phyloP scores from a whole-genome alignment of 345 rosid species.

The Camelina laxa region DNA sequence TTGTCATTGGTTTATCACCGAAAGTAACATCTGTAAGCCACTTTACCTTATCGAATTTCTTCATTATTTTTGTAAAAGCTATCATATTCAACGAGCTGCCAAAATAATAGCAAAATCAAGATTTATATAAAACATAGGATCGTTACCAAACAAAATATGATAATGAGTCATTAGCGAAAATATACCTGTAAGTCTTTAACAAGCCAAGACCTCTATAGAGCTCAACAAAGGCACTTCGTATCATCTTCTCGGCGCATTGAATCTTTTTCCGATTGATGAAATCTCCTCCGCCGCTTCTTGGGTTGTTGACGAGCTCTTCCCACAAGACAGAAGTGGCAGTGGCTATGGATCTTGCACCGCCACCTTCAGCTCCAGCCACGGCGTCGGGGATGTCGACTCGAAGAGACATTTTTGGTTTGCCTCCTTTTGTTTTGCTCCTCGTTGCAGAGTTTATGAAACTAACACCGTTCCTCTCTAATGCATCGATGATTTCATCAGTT shows the following conservation, averaged over 20 bases:
- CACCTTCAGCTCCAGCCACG: slow-evolving; percentile 48
- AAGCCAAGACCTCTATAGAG: slow-evolving; percentile 83
- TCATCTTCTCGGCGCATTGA: slow-evolving; percentile 87
- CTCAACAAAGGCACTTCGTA: slow-evolving; percentile 86
- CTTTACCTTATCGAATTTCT: slow-evolving; percentile 94
- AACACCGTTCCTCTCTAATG: slow-evolving; percentile 77
- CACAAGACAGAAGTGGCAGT: slow-evolving; percentile 73
- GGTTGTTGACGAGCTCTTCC: slow-evolving; percentile 90
- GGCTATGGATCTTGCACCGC: slow-evolving; percentile 60
- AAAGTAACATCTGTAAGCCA: background rate
- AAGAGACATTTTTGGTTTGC: slow-evolving; percentile 77
- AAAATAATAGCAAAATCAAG: slow-evolving; percentile 7
- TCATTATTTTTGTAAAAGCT: slow-evolving; percentile 87
- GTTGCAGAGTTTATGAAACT: slow-evolving; percentile 68
- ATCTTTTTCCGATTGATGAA: slow-evolving; percentile 73
- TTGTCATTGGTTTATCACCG: slow-evolving; percentile 2
- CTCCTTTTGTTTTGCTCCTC: slow-evolving; percentile 67
- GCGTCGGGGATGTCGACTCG: slow-evolving; percentile 78
- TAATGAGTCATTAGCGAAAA: background rate
- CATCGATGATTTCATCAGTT: slow-evolving; percentile 73
- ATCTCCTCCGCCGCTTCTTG: slow-evolving; percentile 57
- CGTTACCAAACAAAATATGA: background rate
- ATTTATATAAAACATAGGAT: slow-evolving; percentile 32
- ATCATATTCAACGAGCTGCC: slow-evolving; percentile 86
- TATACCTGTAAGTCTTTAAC: slow-evolving; percentile 76